These are phyloP conservation scores for Suhomyces panamericanus DNA, from an alignment of 1,139 yeast species.

Conservation along the genomic window DNA sequence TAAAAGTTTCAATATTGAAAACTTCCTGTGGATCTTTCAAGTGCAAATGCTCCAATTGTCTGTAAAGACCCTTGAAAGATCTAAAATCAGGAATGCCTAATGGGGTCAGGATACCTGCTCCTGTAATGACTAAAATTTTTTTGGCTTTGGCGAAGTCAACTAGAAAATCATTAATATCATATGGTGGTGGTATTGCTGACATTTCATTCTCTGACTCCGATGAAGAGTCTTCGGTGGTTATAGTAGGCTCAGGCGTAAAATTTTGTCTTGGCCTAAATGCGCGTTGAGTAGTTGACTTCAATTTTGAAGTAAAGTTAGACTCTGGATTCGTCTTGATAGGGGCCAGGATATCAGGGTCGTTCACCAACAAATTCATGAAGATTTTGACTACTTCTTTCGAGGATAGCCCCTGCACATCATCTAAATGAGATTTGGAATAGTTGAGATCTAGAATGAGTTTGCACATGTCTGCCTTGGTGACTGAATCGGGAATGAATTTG, in stretches of 20 bases:
- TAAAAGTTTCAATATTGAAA: conserved; percentile 72
- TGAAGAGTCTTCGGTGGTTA: not conserved
- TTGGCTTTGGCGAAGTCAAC: conserved; percentile 20
- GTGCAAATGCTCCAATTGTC: conserved; percentile 62
- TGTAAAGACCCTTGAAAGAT: conserved; percentile 83
- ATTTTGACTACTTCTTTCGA: conserved; percentile 18
- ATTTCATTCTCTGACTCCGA: not conserved
- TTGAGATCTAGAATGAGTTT: conserved; percentile 23
- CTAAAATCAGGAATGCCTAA: conserved; percentile 95
- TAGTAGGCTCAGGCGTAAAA: not conserved
- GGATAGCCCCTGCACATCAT: conserved; percentile 10
- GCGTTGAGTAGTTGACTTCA: not conserved
- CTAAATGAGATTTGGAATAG: conserved; percentile 13
- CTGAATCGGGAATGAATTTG: conserved; percentile 18
- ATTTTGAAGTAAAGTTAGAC: not conserved
- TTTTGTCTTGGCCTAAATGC: too few relatives aligned
- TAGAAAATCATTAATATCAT: conserved; percentile 11
- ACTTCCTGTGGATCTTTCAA: conserved; percentile 92
- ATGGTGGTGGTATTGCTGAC: not conserved
- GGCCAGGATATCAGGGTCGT: conserved; percentile 10
- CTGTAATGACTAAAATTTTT: conserved; percentile 78
- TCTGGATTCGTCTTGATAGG: not conserved
- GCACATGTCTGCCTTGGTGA: conserved; percentile 17
- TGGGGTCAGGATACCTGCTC: conserved; percentile 95
- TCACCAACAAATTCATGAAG: conserved; percentile 19